Evolutionary conservation across 257 asterid genomes (phyloP).

Genomic region (Parsonsia alboflavescens): DNA sequence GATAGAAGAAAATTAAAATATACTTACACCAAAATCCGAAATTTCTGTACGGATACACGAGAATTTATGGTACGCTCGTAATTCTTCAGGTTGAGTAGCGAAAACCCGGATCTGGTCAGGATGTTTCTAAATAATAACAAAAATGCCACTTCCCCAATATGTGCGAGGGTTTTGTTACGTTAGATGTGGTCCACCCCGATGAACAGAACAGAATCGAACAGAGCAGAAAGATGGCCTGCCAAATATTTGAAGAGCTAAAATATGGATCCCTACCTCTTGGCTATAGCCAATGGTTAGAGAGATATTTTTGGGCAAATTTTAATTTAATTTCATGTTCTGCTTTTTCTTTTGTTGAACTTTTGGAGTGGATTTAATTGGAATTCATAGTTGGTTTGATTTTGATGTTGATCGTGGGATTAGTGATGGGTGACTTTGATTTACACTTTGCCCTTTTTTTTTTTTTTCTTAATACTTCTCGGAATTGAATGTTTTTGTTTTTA

Average conservation of each 20-base stretch:
- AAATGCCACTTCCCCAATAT: slow-evolving; percentile 6
- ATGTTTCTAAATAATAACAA: neutral
- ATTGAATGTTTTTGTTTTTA: no score
- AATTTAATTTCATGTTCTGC: neutral
- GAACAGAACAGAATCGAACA: neutral
- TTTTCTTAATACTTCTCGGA: no score
- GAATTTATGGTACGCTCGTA: slow-evolving; percentile 5
- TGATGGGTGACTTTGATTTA: slow-evolving; percentile 16
- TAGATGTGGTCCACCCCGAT: slow-evolving; percentile 20
- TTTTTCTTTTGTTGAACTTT: neutral
- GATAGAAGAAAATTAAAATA: neutral
- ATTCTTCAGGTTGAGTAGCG: neutral
- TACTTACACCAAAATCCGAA: neutral
- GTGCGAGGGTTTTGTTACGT: neutral
- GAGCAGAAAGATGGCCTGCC: neutral
- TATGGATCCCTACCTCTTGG: neutral
- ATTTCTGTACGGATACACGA: slow-evolving; percentile 27
- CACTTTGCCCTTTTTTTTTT: no score
- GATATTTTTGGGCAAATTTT: neutral
- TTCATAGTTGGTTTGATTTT: neutral
- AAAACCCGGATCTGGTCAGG: neutral
- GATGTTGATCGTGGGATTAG: neutral
- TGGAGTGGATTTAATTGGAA: neutral
- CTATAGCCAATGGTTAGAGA: slow-evolving; percentile 15
- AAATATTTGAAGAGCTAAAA: slow-evolving; percentile 4